Percentiles rank a stretch among this genome's conserved stretches.
Conservation (phyloP, 768 basidiomycete species). For the Kwoniella sp. region DNA sequence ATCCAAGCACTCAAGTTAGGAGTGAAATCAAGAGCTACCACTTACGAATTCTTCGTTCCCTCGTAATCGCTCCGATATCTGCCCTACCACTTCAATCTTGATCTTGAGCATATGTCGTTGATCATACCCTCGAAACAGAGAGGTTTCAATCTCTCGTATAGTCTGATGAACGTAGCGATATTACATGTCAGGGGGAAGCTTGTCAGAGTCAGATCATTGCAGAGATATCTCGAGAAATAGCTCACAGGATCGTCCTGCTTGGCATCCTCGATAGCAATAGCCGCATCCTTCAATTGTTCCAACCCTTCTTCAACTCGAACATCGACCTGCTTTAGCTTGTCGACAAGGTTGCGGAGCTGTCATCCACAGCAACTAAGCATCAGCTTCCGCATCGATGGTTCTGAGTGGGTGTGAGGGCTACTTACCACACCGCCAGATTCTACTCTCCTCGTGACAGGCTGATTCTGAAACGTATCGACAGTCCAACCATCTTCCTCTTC, state of each 20-base stretch:
- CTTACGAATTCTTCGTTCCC: slow-evolving; percentile 25
- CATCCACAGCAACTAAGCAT: too few species aligned
- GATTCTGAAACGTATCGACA: slow-evolving; percentile 28
- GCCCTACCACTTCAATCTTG: slow-evolving; percentile 24
- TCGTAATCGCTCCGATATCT: slow-evolving; percentile 17
- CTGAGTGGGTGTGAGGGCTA: too few species aligned
- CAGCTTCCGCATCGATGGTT: too few species aligned
- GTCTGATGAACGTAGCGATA: slow-evolving; percentile 19
- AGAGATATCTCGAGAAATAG: too few species aligned
- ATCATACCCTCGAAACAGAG: slow-evolving; percentile 26
- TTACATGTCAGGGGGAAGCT: too few species aligned
- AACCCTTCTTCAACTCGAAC: slow-evolving; percentile 26
- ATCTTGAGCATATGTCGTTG: slow-evolving; percentile 24
- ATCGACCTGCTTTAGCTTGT: slow-evolving; percentile 26
- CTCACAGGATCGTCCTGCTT: slow-evolving; percentile 28
- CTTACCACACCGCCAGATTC: slow-evolving; percentile 13
- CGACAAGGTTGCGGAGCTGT: slow-evolving; percentile 20
- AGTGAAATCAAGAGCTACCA: too few species aligned
- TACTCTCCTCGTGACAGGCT: slow-evolving; percentile 10
- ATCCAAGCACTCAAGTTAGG: not conserved
- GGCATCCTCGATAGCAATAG: slow-evolving; percentile 31
- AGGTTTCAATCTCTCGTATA: slow-evolving; percentile 27
- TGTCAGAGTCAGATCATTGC: too few species aligned
- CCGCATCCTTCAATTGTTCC: slow-evolving; percentile 29
- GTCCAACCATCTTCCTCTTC: slow-evolving; percentile 43